A percentile compares a stretch with the other conserved stretches of the same genome.
These are phyloP conservation scores for Pezicula neosporulosa DNA, from an alignment of 2,329 filamentous ascomycete genomes.

Conservation along the genomic window DNA sequence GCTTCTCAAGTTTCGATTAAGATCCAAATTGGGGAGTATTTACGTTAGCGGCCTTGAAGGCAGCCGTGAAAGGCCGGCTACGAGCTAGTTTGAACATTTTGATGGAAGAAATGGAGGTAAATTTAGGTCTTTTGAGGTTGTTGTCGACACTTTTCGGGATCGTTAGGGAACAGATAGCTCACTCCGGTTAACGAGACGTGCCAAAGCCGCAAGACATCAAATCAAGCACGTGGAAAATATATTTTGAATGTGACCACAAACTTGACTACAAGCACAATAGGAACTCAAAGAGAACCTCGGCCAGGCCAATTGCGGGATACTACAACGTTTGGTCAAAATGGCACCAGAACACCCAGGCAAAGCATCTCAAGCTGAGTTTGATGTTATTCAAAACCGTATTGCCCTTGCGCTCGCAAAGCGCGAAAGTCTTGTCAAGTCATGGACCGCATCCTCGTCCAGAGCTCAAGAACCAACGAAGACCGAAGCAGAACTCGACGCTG, in stretches of 20 bases:
- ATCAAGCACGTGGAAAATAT: constrained; percentile 14
- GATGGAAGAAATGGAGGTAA: constrained; percentile 22
- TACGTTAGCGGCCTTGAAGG: constrained; percentile 76
- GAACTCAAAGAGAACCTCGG: no score
- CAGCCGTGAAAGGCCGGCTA: constrained; percentile 76
- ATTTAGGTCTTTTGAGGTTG: constrained; percentile 1
- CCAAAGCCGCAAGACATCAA: constrained; percentile 1
- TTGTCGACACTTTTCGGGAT: constrained; percentile 12
- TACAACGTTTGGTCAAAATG: constrained; percentile 4
- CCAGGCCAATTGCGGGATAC: neutral
- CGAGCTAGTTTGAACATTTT: constrained; percentile 87
- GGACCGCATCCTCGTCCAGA: constrained; percentile 21
- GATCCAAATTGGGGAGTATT: constrained; percentile 29
- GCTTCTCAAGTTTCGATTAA: constrained; percentile 13
- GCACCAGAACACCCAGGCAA: constrained; percentile 14
- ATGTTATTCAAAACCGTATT: constrained; percentile 27
- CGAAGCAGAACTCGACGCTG: constrained; percentile 28
- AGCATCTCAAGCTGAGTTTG: constrained; percentile 22
- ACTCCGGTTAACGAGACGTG: constrained; percentile 11
- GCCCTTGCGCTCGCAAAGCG: constrained; percentile 27
- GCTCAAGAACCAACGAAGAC: constrained; percentile 18
- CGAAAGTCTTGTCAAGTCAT: constrained; percentile 27
- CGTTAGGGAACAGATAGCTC: constrained; percentile 8
- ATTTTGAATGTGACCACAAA: neutral
- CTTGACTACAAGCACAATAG: no score